These are phyloP conservation scores for Didymellaceae sp. DNA, from an alignment of 2,329 filamentous ascomycete species.

Conservation along the genomic window DNA sequence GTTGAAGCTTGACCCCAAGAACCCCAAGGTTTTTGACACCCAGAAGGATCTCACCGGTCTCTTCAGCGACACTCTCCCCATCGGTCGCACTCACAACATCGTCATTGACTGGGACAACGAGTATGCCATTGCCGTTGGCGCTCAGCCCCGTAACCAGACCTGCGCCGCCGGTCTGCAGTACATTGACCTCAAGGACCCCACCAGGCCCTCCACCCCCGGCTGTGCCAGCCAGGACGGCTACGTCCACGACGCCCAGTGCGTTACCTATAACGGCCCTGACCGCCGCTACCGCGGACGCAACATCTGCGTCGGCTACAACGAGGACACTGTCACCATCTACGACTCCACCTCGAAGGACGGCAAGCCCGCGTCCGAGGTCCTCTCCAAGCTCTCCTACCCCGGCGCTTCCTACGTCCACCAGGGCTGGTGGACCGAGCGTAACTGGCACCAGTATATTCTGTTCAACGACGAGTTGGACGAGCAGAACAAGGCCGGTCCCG, in stretches of 20 bases:
- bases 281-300: slow-evolving; percentile 56
- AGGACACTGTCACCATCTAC: slow-evolving; percentile 59
- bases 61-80: slow-evolving; percentile 35
- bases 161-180: slow-evolving; percentile 63
- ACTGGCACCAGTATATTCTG: slow-evolving; percentile 44
- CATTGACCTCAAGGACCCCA: slow-evolving; percentile 62
- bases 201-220: slow-evolving; percentile 60
- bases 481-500: slow-evolving; percentile 35
- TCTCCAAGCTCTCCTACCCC: slow-evolving; percentile 61
- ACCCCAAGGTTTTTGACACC: slow-evolving; percentile 40
- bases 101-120: slow-evolving; percentile 46
- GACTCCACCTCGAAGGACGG: slow-evolving; percentile 61
- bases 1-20: slow-evolving; percentile 38
- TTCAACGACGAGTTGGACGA: slow-evolving; percentile 47
- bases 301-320: slow-evolving; percentile 65
- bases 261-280: slow-evolving; percentile 61
- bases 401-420: slow-evolving; percentile 65
- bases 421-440: slow-evolving; percentile 59
- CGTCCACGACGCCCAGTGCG: slow-evolving; percentile 67
- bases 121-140: slow-evolving; percentile 44
- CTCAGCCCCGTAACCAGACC: slow-evolving; percentile 40
- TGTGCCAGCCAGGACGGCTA: slow-evolving; percentile 63
- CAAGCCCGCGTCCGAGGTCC: slow-evolving; percentile 62
- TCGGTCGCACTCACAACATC: slow-evolving; percentile 49
- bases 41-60: slow-evolving; percentile 37